Conservation (phyloP, 2,329 filamentous ascomycete genomes). For the Daldinia eschscholtzii region DNA sequence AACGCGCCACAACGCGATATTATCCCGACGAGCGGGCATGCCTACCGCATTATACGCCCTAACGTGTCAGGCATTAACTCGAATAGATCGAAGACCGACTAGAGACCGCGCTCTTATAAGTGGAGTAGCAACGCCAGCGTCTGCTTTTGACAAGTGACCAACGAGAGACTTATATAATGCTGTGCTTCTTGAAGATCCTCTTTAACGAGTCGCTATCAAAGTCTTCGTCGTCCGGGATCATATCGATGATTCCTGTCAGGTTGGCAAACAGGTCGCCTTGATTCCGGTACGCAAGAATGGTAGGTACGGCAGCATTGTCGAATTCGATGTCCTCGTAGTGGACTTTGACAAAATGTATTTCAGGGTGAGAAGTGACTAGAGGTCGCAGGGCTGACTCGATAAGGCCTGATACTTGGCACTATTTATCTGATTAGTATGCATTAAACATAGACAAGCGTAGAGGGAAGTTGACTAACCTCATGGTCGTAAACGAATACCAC, state of each 20-base stretch:
- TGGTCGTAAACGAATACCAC: conserved; percentile 95
- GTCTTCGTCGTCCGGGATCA: conserved; percentile 78
- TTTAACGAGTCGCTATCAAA: conserved; percentile 68
- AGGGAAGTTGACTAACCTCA: conserved; percentile 69
- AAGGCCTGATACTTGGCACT: conserved; percentile 83
- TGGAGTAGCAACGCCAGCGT: conserved; percentile 17
- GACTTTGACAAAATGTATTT: conserved; percentile 89
- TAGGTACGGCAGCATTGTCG: conserved; percentile 87
- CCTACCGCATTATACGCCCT: background rate
- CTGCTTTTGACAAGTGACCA: conserved; percentile 2
- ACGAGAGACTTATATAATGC: conserved; percentile 61
- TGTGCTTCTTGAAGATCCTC: conserved; percentile 65
- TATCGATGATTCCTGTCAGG: conserved; percentile 85
- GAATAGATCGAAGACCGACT: conserved; percentile 1
- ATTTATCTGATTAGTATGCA: conserved; percentile 41
- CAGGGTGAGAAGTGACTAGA: conserved; percentile 77
- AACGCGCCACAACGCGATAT: background rate
- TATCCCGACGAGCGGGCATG: background rate
- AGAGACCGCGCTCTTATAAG: conserved; percentile 2
- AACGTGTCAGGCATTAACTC: background rate
- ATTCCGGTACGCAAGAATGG: conserved; percentile 87
- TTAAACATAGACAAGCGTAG: conserved; percentile 40
- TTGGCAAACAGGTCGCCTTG: conserved; percentile 92
- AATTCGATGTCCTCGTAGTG: conserved; percentile 95
- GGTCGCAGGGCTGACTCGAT: conserved; percentile 83